A percentile compares a stretch with the other conserved stretches of the same genome.
Evolutionary conservation across 345 rosid genomes (phyloP).

Genomic region (Populus alba): DNA sequence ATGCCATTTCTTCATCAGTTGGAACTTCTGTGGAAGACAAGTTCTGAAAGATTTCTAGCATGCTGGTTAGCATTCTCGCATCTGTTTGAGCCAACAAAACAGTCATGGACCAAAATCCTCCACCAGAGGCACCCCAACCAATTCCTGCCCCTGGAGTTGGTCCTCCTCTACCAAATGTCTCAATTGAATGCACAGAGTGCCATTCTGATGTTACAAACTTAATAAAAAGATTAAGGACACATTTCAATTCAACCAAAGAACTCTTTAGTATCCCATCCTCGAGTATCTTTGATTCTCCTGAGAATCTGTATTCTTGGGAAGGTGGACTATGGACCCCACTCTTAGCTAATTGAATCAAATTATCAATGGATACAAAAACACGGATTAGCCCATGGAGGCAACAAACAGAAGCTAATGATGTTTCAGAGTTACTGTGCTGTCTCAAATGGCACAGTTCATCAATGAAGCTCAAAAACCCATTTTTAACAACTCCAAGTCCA

Average conservation of each 20-base stretch:
- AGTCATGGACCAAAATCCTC: constrained; percentile 80
- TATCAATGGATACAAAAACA: constrained; percentile 44
- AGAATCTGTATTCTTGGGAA: constrained; percentile 33
- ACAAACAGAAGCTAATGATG: constrained; percentile 64
- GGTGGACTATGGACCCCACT: constrained; percentile 22
- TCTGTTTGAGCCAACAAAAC: constrained; percentile 71
- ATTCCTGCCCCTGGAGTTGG: constrained; percentile 84
- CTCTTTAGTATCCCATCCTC: constrained; percentile 53
- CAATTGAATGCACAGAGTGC: constrained; percentile 60
- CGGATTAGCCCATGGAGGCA: constrained; percentile 64
- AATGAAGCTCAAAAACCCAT: constrained; percentile 54
- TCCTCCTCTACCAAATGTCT: constrained; percentile 86
- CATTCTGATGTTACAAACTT: constrained; percentile 53
- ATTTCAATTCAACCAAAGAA: constrained; percentile 51
- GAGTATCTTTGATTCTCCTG: constrained; percentile 59
- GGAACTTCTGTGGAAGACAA: constrained; percentile 19
- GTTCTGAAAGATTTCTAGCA: constrained; percentile 48
- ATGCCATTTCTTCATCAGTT: constrained; percentile 33
- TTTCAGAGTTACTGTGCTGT: constrained; percentile 42
- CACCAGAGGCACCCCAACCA: constrained; percentile 92
- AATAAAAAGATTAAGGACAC: constrained; percentile 42
- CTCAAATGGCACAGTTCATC: constrained; percentile 54
- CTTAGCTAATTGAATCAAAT: constrained; percentile 60
- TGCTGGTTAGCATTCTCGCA: constrained; percentile 45
- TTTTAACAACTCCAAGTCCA: constrained; percentile 67